A percentile compares a stretch with the other conserved stretches of the same genome.
These are phyloP conservation scores for Cystobasidium ongulense DNA, from an alignment of 768 basidiomycete genomes.

Conservation along the genomic window DNA sequence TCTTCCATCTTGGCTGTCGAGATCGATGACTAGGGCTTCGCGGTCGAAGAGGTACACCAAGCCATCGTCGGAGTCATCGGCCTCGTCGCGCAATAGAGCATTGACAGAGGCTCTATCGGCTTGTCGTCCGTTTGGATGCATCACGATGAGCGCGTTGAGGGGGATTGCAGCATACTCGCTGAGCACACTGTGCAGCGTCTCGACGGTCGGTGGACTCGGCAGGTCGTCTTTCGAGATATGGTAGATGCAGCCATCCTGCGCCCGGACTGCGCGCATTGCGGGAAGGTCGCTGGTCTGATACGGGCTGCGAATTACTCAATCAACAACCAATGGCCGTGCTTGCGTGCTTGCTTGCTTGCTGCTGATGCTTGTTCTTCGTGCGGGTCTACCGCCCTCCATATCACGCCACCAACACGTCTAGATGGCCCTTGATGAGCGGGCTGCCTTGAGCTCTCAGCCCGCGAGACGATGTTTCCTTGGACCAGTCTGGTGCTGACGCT, in stretches of 20 bases:
- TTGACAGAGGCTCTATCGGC: background rate
- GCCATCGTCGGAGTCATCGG: background rate
- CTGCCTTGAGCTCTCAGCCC: no score
- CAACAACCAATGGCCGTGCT: no score
- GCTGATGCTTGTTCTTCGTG: background rate
- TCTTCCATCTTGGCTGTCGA: constrained; percentile 13
- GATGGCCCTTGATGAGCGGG: no score
- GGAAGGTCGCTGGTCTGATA: background rate
- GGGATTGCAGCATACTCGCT: constrained; percentile 1
- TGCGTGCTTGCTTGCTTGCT: background rate
- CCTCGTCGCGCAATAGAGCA: background rate
- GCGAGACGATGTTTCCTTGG: no score
- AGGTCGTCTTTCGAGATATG: background rate
- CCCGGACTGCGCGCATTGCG: constrained; percentile 16
- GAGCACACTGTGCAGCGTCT: constrained; percentile 13
- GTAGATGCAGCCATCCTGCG: constrained; percentile 18
- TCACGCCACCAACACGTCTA: background rate
- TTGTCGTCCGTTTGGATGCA: constrained; percentile 29
- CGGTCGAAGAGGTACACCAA: constrained; percentile 26
- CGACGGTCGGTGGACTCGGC: background rate
- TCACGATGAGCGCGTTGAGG: constrained; percentile 17
- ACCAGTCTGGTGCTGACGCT: no score
- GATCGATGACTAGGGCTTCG: background rate
- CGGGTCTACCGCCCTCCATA: background rate
- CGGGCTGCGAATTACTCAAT: no score